Base-by-base conservation (phyloP, 306 rosid genomes). In the Erythrophleum fordii region DNA sequence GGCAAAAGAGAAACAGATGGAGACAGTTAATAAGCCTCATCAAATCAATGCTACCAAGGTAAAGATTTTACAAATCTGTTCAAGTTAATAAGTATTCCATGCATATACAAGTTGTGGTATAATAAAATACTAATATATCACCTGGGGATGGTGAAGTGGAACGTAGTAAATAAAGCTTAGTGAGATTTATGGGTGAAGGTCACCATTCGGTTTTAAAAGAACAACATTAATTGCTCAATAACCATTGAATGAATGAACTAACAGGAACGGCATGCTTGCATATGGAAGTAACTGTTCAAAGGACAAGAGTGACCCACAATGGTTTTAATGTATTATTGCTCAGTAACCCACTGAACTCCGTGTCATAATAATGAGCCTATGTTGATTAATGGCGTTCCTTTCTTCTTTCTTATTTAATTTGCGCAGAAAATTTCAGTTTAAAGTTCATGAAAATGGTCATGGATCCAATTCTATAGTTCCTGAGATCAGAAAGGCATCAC, bases 151-250 rank as follows among this genome's bases (percentile, higher is more conserved):
- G 42, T 20, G 77, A 23, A 68, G 31, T n/a, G 61, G 66, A 62
- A 42, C 12, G 26, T 28, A 61, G 81, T 85, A 66, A 81, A 72
- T 77, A 69, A 78, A 56, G 23, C 29, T 65, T 20, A 16, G 62
- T 48, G 64, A 77, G 69, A 81, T 45, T 58, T 75, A 73, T 49
- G 71, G 39, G 14, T 20, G 64, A 67, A 35, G 41, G 65, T 70
- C 66, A 77, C 39, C 39, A 37, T 81, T 81, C 80, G 88, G 83
- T 77, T 66, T 73, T 66, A 39, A 73, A 77, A 60, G 64, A 31
- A 23, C 5, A 23, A 41, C 88, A 81, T 35, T 65, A 11, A 65
- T 35, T 65, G 71, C 23, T 12, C n/a, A 28, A 60, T 60, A 25
- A 59, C 17, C 17, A 25, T 69, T 75, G 26, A 73, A 74, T 83